Evolutionary conservation across 1,284 basidiomycete species (phyloP).

Genomic region (Grifola frondosa): DNA sequence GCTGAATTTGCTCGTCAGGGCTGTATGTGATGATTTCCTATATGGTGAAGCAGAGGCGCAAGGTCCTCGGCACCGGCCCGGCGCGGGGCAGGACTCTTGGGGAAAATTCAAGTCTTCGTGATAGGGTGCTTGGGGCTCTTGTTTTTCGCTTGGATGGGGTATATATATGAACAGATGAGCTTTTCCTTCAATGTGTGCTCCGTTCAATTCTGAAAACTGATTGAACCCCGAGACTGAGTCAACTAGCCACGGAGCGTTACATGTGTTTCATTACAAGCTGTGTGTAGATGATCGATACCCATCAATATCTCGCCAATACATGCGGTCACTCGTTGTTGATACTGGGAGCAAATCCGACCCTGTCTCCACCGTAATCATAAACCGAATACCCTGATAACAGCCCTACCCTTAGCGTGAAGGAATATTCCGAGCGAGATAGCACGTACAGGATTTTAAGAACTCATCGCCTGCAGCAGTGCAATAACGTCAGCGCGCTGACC

Average conservation of each 20-base stretch:
- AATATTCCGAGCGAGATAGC: not conserved
- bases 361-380: conserved; percentile 56
- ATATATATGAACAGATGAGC: no score
- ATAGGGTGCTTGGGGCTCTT: conserved; percentile 2
- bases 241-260: no score
- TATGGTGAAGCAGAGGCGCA: conserved; percentile 85
- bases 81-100: conserved; percentile 25
- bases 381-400: conserved; percentile 50
- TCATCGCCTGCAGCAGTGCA: conserved; percentile 49
- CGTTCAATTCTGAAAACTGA: no score
- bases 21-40: conserved; percentile 88
- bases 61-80: conserved; percentile 57
- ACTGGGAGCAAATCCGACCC: conserved; percentile 61
- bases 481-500: not conserved
- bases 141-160: not conserved
- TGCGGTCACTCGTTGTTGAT: conserved; percentile 43
- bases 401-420: not conserved
- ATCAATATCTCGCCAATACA: no score
- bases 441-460: conserved; percentile 68
- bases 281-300: no score
- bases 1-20: conserved; percentile 42
- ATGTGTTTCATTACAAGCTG: no score
- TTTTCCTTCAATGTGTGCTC: no score
- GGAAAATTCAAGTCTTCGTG: conserved; percentile 32
- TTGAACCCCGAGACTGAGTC: no score